phyloP scores from a whole-genome alignment of 1,284 basidiomycete genomes.

The Cutaneotrichosporon sp. region DNA sequence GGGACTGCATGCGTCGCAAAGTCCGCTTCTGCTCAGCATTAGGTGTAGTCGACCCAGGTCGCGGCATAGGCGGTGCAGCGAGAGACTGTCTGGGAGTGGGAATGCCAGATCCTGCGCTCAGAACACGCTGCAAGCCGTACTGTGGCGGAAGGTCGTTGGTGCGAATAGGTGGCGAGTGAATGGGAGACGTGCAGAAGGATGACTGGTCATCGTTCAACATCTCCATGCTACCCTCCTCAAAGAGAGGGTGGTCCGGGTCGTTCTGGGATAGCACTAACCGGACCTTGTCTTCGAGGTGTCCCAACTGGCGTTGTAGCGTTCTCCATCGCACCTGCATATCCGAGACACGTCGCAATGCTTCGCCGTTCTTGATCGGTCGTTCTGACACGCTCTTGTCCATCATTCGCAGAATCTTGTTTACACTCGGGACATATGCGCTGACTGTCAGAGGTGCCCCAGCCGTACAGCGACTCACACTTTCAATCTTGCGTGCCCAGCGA shows the following conservation, averaged over 20 bases:
- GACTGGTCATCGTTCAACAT: slow-evolving; percentile 21
- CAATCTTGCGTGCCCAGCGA: slow-evolving; percentile 31
- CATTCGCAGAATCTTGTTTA: slow-evolving; percentile 84
- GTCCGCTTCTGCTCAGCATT: slow-evolving; percentile 1
- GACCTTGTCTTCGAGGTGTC: slow-evolving; percentile 32
- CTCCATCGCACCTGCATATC: slow-evolving; percentile 33
- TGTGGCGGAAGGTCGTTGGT: background rate
- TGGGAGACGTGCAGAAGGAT: background rate
- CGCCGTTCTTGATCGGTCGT: slow-evolving; percentile 88
- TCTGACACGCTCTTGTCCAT: slow-evolving; percentile 88
- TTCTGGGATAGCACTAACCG: slow-evolving; percentile 25
- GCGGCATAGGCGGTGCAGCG: background rate
- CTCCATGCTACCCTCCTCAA: slow-evolving; percentile 19
- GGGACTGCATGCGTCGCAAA: slow-evolving; percentile 2
- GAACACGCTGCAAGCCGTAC: slow-evolving; percentile 6
- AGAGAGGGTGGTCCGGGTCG: slow-evolving; percentile 12
- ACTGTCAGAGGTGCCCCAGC: slow-evolving; percentile 54
- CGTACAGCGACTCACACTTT: slow-evolving; percentile 19
- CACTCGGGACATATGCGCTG: slow-evolving; percentile 73
- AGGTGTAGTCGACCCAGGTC: slow-evolving; percentile 7
- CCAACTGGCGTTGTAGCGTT: slow-evolving; percentile 26
- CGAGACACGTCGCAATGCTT: slow-evolving; percentile 65
- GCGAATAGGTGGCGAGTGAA: background rate
- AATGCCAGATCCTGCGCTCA: slow-evolving; percentile 6
- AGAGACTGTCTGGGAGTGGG: background rate